Percentiles rank a stretch among this genome's conserved stretches.
These are phyloP conservation scores for Paramyrothecium sp. DNA, from an alignment of 2,329 filamentous ascomycete species.

Conservation along the genomic window DNA sequence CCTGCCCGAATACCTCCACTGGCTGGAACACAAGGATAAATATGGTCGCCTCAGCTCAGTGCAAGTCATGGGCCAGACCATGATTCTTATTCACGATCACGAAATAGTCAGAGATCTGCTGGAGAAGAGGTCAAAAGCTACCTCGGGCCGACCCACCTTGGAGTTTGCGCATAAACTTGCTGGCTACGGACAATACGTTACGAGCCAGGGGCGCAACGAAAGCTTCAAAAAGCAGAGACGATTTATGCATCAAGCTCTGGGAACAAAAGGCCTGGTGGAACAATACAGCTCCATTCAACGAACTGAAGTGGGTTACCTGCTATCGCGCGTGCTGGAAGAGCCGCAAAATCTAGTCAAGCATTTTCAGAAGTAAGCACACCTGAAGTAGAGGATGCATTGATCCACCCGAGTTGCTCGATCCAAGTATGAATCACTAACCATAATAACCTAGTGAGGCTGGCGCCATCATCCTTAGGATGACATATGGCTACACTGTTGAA, in stretches of 20 bases:
- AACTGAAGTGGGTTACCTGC: background rate
- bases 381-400: background rate
- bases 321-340: background rate
- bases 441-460: constrained; percentile 11
- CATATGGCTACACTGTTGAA: constrained; percentile 16
- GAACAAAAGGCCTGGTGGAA: background rate
- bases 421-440: background rate
- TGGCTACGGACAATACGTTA: background rate
- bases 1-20: background rate
- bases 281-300: background rate
- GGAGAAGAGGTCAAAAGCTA: background rate
- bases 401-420: background rate
- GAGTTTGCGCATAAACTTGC: background rate
- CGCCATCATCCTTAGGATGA: constrained; percentile 10
- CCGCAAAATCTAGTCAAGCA: background rate
- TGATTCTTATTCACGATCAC: background rate
- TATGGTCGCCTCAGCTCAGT: constrained; percentile 1
- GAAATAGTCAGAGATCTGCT: background rate
- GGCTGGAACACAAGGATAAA: background rate
- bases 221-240: background rate
- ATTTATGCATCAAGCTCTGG: background rate
- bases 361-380: background rate
- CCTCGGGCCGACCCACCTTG: background rate
- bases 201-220: background rate
- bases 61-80: background rate